Conservation (phyloP, 306 rosid genomes). For the Astragalus glycyphyllos region DNA sequence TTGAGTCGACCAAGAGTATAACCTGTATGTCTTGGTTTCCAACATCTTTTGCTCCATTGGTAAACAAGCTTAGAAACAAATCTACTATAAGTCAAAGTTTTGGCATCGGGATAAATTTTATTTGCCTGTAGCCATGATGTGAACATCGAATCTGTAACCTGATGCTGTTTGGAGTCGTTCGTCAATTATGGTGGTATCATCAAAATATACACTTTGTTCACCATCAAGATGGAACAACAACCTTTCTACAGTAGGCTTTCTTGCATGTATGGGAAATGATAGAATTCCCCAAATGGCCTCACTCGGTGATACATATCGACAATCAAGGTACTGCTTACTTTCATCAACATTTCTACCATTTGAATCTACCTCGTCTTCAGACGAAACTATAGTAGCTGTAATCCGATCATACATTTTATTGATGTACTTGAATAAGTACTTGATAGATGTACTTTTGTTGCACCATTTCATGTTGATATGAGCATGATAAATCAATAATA, state of each 20-base stretch:
- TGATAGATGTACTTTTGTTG: no score
- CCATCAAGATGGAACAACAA: background rate
- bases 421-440: no score
- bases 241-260: background rate
- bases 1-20: background rate
- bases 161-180: background rate
- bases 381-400: no score
- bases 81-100: background rate
- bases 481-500: no score
- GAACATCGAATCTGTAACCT: background rate
- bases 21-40: background rate
- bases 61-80: background rate
- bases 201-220: background rate
- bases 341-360: no score
- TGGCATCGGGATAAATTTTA: background rate
- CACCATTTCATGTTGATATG: no score
- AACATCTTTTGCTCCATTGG: background rate
- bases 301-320: no score
- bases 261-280: background rate
- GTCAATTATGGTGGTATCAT: no score
- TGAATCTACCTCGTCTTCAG: no score
- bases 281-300: background rate
- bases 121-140: background rate
- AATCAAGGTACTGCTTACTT: no score
- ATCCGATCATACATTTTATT: no score